phyloP scores from a whole-genome alignment of 2,329 filamentous ascomycete species.

The Aspergillus brasiliensis region DNA sequence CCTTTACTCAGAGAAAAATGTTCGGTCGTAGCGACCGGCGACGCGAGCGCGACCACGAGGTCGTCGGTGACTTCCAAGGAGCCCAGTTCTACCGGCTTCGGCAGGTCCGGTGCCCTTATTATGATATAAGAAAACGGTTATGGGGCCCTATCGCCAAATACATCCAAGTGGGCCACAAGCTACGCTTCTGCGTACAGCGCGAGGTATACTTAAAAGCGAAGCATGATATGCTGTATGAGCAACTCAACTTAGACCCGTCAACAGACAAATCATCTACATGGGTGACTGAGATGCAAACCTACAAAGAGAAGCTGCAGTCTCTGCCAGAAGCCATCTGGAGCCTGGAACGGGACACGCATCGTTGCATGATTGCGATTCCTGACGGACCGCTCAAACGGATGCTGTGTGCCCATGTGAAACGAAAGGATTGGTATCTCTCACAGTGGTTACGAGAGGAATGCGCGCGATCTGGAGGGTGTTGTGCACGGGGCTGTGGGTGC shows the following conservation, averaged over 20 bases:
- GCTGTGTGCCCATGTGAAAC: neutral
- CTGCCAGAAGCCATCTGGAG: neutral
- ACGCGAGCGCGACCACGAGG: no score
- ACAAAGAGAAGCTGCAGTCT: neutral
- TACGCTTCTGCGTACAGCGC: neutral
- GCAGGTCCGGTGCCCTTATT: no score
- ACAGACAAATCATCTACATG: neutral
- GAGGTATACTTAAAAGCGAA: neutral
- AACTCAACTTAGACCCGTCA: neutral
- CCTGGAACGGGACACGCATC: neutral
- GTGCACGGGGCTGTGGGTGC: neutral
- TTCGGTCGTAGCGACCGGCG: no score
- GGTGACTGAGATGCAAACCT: neutral
- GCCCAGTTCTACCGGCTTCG: neutral
- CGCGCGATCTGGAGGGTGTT: neutral
- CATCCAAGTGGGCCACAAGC: neutral
- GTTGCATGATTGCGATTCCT: neutral
- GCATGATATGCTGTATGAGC: neutral
- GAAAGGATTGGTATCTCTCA: neutral
- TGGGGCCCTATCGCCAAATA: neutral
- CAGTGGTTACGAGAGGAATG: neutral
- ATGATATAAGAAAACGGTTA: no score
- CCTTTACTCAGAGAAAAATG: no score
- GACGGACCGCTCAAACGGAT: neutral
- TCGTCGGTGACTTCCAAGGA: no score